Evolutionary conservation across 768 basidiomycete species (phyloP).

Genomic region (Albatrellus ellisii): DNA sequence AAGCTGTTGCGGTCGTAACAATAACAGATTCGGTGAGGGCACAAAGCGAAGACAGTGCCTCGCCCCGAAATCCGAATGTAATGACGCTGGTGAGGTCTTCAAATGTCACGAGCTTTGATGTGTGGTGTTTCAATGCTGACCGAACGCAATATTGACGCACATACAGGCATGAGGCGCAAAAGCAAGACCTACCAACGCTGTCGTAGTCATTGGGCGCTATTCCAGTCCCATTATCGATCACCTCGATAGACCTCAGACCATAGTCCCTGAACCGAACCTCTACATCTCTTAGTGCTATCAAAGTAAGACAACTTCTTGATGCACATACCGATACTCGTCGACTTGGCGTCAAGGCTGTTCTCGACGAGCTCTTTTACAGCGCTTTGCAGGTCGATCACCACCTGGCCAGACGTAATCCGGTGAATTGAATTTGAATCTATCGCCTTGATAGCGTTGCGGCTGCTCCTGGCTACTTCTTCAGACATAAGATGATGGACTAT

Average conservation of each 20-base stretch:
- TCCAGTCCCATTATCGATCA: constrained; percentile 87
- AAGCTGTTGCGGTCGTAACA: constrained; percentile 60
- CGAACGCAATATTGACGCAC: background rate
- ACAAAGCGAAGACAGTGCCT: constrained; percentile 90
- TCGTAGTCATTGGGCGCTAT: constrained; percentile 69
- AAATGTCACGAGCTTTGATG: constrained; percentile 77
- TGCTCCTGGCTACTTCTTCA: background rate
- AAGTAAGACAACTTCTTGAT: background rate
- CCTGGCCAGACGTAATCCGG: constrained; percentile 87
- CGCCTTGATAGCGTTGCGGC: constrained; percentile 24
- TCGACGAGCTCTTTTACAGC: constrained; percentile 96
- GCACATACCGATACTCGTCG: constrained; percentile 66
- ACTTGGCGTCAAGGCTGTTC: constrained; percentile 89
- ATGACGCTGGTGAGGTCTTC: constrained; percentile 56
- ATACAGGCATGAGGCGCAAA: background rate
- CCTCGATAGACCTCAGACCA: constrained; percentile 72
- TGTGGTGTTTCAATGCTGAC: constrained; percentile 81
- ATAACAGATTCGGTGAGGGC: constrained; percentile 60
- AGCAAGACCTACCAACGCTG: constrained; percentile 46
- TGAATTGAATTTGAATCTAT: constrained; percentile 77
- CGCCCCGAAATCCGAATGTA: constrained; percentile 93
- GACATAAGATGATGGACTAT: too few relatives aligned
- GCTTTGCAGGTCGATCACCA: constrained; percentile 85
- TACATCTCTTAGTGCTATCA: constrained; percentile 20
- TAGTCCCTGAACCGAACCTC: constrained; percentile 87